Evolutionary conservation across 202 grass and related monocot species (phyloP), one percentile per base, ranked within the genome.

Genomic region (Hordeum pubiflorum): DNA sequence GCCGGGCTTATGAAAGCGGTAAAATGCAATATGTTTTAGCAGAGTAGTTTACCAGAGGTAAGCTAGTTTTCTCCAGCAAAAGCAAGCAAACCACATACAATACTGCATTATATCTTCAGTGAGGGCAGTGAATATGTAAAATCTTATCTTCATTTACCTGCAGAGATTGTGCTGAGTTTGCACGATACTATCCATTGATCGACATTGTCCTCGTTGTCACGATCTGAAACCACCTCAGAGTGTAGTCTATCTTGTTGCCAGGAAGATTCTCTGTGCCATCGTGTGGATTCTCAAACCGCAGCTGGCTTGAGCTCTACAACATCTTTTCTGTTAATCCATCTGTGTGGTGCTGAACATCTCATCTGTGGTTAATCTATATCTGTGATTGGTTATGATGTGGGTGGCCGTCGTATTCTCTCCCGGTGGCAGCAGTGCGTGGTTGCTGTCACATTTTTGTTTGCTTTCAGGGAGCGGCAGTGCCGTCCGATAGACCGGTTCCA

Each of bases 401-500:
- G 66, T 69, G 66, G 0, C 10, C 37, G 21, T 69, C 66, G 5
- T 69, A 24, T 43, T 69, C 66, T 63, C 14, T 63, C 27, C 10
- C 10, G 2, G 14, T 12, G 36, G 65, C 20, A 58, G 0, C 5
- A n/a, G 5, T 23, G 37, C 37, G 38, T 69, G 4, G 66, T 69
- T 43, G 37, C 20, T 14, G 55, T 20, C 55, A 52, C 6, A 52
- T 52, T 52, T 52, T 52, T 18, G 48, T 52, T 39, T 67, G 34
- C 39, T 67, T 67, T 67, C 64, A 7, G 20, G 1, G 40, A 23
- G 31, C 82, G 60, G 60, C 60, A 65, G 75, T 73, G 75, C 76
- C 83, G 76, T 14, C 83, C 22, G 67, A 62, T 31, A 3, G 72
- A 64, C 15, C 43, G 60, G 31, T 18, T 55, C 83, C 83, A 73